Evolutionary conservation across 495 filamentous ascomycete genomes (phyloP).

Genomic region (Cryomyces minteri): DNA sequence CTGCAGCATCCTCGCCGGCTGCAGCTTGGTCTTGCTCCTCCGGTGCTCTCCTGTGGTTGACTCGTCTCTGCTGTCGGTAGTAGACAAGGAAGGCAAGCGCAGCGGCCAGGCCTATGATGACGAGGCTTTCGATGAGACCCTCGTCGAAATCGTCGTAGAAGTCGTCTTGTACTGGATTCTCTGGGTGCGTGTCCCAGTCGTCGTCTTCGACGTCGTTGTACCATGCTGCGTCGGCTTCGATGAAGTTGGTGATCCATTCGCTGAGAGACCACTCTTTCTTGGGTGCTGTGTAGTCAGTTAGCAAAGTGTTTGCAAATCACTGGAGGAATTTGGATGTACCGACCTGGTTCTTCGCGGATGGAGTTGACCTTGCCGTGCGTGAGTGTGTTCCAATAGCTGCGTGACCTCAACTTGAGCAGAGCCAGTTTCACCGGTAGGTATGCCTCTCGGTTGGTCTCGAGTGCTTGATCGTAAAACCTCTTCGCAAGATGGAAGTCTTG

Average conservation of each 20-base stretch:
- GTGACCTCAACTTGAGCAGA: conserved; percentile 63
- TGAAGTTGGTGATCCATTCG: conserved; percentile 72
- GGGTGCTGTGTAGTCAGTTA: neutral
- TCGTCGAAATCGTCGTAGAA: conserved; percentile 61
- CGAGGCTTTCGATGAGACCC: conserved; percentile 60
- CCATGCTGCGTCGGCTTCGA: conserved; percentile 46
- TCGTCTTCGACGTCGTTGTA: conserved; percentile 34
- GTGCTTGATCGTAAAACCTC: conserved; percentile 79
- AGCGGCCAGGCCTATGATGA: conserved; percentile 63
- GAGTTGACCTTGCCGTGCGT: conserved; percentile 77
- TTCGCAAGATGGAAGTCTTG: conserved; percentile 98
- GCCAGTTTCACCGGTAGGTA: conserved; percentile 88
- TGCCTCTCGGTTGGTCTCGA: conserved; percentile 80
- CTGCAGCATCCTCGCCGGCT: conserved; percentile 15
- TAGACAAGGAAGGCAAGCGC: conserved; percentile 62
- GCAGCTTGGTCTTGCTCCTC: conserved; percentile 27
- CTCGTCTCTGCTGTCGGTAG: conserved; percentile 63
- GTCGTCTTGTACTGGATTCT: conserved; percentile 34
- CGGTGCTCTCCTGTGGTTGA: conserved; percentile 24
- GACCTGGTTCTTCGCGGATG: conserved; percentile 76
- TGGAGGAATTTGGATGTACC: neutral
- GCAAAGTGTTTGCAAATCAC: conserved; percentile 1
- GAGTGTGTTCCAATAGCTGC: conserved; percentile 85
- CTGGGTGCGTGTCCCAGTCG: conserved; percentile 27
- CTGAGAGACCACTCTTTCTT: conserved; percentile 49